These are phyloP conservation scores for Mycocentrospora acerina DNA, from an alignment of 2,329 filamentous ascomycete genomes.

Conservation along the genomic window DNA sequence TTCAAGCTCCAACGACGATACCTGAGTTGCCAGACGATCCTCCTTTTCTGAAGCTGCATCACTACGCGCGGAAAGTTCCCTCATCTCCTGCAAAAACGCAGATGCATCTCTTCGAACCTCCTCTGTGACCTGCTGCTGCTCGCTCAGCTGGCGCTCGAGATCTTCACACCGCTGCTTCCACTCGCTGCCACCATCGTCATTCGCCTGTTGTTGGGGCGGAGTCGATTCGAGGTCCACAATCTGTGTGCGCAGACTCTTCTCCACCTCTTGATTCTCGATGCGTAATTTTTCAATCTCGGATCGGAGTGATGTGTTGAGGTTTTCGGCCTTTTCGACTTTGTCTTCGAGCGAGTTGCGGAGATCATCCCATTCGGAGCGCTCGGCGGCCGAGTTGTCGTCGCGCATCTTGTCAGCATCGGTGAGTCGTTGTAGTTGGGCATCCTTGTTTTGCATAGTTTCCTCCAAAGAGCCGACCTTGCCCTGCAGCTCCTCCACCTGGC, in stretches of 20 bases:
- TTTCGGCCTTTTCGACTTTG: constrained; percentile 72
- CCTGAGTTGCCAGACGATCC: constrained; percentile 71
- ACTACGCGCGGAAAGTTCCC: constrained; percentile 77
- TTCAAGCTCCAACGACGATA: constrained; percentile 77
- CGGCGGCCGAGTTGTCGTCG: constrained; percentile 55
- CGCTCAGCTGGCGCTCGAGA: constrained; percentile 62
- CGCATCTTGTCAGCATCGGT: constrained; percentile 60
- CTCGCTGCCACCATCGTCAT: constrained; percentile 25
- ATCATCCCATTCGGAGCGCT: constrained; percentile 72
- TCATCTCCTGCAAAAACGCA: constrained; percentile 86
- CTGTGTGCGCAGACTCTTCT: constrained; percentile 64
- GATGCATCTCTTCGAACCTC: constrained; percentile 84
- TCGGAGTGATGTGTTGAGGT: constrained; percentile 76
- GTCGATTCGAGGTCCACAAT: constrained; percentile 53
- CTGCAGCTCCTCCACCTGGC: constrained; percentile 72
- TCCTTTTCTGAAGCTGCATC: constrained; percentile 79
- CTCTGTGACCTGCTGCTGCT: constrained; percentile 81
- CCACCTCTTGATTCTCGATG: constrained; percentile 65
- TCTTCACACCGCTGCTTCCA: constrained; percentile 44
- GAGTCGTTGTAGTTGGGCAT: constrained; percentile 65
- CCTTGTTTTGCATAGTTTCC: constrained; percentile 66
- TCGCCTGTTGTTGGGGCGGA: constrained; percentile 20
- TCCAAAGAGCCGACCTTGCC: constrained; percentile 74
- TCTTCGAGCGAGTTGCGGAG: constrained; percentile 68
- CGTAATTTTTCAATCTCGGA: constrained; percentile 75